Evolutionary conservation across 208 protist species (phyloP).

Genomic region (Crithidia sp.): DNA sequence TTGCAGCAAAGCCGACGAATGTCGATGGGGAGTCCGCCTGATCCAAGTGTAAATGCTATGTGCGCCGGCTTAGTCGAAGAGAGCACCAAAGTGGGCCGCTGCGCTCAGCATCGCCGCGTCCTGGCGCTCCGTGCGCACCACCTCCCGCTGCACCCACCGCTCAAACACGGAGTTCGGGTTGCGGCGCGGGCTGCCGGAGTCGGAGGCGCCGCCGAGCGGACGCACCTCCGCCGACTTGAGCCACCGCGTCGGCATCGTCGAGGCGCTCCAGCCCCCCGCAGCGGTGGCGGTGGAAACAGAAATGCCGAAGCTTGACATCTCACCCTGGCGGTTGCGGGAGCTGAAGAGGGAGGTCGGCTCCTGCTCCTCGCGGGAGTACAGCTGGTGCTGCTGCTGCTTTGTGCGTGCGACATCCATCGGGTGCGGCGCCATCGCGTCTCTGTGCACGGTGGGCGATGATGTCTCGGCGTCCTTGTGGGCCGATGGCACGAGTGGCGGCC

Average conservation of each 20-base stretch:
- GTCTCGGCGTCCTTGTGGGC: not conserved
- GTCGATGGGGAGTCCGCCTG: no score
- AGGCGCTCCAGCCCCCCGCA: not conserved
- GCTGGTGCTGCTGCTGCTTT: not conserved
- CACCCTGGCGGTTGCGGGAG: conserved; percentile 8
- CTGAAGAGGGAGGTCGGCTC: conserved; percentile 22
- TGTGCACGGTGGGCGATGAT: not conserved
- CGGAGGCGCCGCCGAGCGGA: not conserved
- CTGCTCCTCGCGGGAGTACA: conserved; percentile 7
- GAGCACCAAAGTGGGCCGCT: not conserved
- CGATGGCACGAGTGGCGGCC: not conserved
- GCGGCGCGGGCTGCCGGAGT: not conserved
- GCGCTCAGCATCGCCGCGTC: conserved; percentile 20
- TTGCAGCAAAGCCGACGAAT: no score
- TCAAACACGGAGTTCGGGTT: conserved; percentile 15
- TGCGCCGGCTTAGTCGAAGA: not conserved
- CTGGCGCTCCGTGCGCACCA: not conserved
- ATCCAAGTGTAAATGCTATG: no score
- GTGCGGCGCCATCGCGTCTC: not conserved
- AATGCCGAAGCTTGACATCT: conserved; percentile 25
- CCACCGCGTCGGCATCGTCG: conserved; percentile 11
- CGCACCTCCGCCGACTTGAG: conserved; percentile 4
- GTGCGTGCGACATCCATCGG: not conserved
- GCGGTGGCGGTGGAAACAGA: conserved; percentile 15
- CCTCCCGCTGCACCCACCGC: conserved; percentile 11